These are phyloP conservation scores for Aphanomyces astaci DNA, from an alignment of 352 stramenopile genomes.

Conservation along the genomic window DNA sequence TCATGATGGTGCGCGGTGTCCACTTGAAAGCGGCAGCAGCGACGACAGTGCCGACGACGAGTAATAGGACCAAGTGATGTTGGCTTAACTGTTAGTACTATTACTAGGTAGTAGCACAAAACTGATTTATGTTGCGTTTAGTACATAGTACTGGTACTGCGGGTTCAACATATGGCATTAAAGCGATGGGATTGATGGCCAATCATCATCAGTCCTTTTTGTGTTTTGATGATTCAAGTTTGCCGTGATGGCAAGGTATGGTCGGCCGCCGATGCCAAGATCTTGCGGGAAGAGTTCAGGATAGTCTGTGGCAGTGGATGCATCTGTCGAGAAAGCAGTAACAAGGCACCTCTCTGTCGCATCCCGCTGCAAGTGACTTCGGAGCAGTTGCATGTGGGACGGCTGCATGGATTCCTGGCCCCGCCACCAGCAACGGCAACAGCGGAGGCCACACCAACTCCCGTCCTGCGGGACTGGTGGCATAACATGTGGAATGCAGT, in stretches of 20 bases:
- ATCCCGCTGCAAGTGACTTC: conserved; percentile 16
- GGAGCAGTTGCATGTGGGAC: conserved; percentile 18
- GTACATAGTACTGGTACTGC: no score
- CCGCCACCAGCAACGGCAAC: neutral
- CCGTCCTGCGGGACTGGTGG: neutral
- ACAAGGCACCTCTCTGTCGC: conserved; percentile 10
- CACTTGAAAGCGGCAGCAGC: neutral
- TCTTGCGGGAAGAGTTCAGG: conserved; percentile 2
- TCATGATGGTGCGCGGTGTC: neutral
- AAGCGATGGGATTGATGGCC: neutral
- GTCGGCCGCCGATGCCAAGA: conserved; percentile 9
- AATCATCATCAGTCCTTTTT: neutral
- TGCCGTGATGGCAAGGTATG: conserved; percentile 21
- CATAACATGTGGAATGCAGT: neutral
- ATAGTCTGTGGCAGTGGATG: conserved; percentile 17
- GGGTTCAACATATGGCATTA: neutral
- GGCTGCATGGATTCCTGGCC: conserved; percentile 3
- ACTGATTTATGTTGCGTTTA: no score
- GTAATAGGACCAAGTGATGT: neutral
- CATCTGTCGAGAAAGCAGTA: conserved; percentile 18
- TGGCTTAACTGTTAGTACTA: no score
- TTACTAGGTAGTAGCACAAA: no score
- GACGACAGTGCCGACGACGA: neutral
- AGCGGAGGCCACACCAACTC: neutral
- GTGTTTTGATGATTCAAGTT: neutral